phyloP scores from a whole-genome alignment of 441 rosid species.

The Populus hybrid region DNA sequence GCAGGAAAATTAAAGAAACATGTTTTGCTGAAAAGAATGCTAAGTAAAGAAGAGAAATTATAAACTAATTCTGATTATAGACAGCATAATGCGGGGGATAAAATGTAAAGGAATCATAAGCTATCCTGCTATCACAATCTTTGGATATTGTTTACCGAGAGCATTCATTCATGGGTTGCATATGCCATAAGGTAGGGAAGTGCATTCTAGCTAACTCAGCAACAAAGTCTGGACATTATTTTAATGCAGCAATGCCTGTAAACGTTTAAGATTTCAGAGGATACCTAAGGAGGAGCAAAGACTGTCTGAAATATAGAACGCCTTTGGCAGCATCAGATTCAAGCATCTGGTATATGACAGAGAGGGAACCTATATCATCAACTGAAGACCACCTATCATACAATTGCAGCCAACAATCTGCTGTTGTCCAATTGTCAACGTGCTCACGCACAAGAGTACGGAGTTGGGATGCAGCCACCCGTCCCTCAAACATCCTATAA shows the following conservation, averaged over 20 bases:
- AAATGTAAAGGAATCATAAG: background rate
- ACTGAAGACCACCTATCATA: conserved; percentile 96
- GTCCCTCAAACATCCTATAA: conserved; percentile 90
- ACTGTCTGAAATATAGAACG: conserved; percentile 89
- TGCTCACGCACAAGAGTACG: conserved; percentile 86
- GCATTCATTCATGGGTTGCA: background rate
- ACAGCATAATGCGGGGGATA: background rate
- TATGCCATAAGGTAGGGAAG: background rate
- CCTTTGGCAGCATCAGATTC: conserved; percentile 92
- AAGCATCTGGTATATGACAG: conserved; percentile 98
- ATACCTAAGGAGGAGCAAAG: conserved; percentile 89
- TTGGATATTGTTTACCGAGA: background rate
- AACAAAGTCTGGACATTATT: background rate
- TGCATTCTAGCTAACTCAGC: background rate
- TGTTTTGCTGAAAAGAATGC: background rate
- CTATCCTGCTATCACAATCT: background rate
- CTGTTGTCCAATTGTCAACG: conserved; percentile 85
- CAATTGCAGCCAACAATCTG: conserved; percentile 97
- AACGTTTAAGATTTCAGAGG: conserved; percentile 7
- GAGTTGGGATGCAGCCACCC: conserved; percentile 83
- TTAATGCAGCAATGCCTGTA: background rate
- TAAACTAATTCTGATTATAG: background rate
- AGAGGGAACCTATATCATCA: conserved; percentile 96
- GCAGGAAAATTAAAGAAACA: background rate
- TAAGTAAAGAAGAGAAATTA: background rate